phyloP scores from a whole-genome alignment of 306 rosid genomes.

The Vachellia pachyceras region DNA sequence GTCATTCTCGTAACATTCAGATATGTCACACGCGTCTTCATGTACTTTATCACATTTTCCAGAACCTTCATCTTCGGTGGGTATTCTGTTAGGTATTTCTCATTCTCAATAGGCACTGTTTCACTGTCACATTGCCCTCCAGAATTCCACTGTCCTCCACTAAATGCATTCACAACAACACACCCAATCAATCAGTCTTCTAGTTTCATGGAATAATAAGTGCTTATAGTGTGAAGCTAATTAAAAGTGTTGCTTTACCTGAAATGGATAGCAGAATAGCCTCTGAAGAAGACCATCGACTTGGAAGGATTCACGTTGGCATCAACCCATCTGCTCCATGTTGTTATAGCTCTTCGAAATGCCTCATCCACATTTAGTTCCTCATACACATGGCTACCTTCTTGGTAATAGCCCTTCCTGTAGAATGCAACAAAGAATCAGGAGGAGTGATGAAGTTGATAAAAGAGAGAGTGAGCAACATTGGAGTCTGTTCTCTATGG shows the following conservation, averaged over 20 bases:
- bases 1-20: conserved; percentile 88
- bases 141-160: conserved; percentile 98
- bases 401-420: conserved; percentile 97
- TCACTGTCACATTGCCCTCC: conserved; percentile 90
- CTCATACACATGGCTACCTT: conserved; percentile 87
- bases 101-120: conserved; percentile 72
- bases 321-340: conserved; percentile 97
- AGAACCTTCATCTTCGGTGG: conserved; percentile 75
- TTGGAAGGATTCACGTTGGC: conserved; percentile 67
- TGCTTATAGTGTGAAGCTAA: neutral
- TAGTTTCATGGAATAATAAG: conserved; percentile 7
- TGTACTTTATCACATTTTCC: conserved; percentile 72
- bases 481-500: neutral
- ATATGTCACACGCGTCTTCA: conserved; percentile 81
- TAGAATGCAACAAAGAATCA: conserved; percentile 8
- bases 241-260: conserved; percentile 52
- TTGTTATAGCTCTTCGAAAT: conserved; percentile 86
- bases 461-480: neutral
- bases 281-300: conserved; percentile 80
- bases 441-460: neutral
- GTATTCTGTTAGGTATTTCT: conserved; percentile 71
- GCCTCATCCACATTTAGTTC: conserved; percentile 91
- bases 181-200: conserved; percentile 12
- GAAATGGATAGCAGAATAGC: conserved; percentile 94
- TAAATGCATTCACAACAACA: conserved; percentile 58